Conservation (phyloP, 2,329 filamentous ascomycete genomes). For the Tolypocladium album region DNA sequence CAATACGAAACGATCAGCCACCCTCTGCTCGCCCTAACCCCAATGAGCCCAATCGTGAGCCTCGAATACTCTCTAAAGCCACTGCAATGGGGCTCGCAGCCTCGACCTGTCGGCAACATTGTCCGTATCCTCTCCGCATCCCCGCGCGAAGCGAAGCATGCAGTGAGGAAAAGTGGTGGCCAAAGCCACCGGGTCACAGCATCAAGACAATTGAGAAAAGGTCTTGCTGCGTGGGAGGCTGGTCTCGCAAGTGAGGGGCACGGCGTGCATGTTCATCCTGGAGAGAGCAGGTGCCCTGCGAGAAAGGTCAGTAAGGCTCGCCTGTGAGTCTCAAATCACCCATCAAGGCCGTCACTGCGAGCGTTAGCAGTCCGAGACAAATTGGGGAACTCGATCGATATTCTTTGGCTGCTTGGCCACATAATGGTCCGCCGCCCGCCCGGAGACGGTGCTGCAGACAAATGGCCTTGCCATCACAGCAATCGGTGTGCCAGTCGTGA, state of each 20-base stretch:
- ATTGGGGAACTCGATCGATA: not conserved
- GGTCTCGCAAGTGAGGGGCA: not conserved
- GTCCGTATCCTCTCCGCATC: slow-evolving; percentile 35
- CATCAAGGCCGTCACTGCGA: slow-evolving; percentile 15
- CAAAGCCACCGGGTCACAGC: slow-evolving; percentile 3
- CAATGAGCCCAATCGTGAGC: not conserved
- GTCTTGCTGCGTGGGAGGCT: not conserved
- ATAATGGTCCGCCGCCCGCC: not conserved
- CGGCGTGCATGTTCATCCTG: not conserved
- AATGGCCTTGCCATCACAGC: not conserved
- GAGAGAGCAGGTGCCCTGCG: not conserved
- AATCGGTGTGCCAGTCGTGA: slow-evolving; percentile 2
- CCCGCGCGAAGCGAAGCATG: slow-evolving; percentile 31
- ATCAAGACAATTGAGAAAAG: not conserved
- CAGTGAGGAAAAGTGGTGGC: slow-evolving; percentile 40
- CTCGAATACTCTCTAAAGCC: not conserved
- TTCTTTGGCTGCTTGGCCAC: not conserved
- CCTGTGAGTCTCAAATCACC: not conserved
- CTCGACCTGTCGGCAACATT: too few species aligned
- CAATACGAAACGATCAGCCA: too few species aligned
- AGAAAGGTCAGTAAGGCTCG: not conserved
- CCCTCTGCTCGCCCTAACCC: too few species aligned
- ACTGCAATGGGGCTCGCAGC: not conserved
- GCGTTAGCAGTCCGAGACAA: slow-evolving; percentile 14
- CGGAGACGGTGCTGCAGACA: not conserved